A percentile compares a stretch with the other conserved stretches of the same genome.
phyloP scores from a whole-genome alignment of 2,329 filamentous ascomycete genomes.

The Talaromyces sp. region DNA sequence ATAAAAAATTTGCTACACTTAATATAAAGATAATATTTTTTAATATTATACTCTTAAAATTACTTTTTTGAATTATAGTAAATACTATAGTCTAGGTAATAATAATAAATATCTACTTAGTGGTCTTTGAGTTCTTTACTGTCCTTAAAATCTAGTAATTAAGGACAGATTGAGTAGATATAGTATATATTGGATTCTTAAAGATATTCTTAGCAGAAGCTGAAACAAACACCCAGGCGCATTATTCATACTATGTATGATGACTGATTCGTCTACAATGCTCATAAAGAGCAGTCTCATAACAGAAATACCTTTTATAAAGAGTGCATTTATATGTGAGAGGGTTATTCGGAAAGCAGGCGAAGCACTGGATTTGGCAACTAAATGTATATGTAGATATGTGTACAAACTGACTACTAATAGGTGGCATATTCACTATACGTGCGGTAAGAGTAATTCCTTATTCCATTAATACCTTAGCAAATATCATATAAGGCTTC shows the following conservation, averaged over 20 bases:
- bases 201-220: neutral
- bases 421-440: too few species aligned
- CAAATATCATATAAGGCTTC: too few species aligned
- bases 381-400: too few species aligned
- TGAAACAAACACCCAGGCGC: neutral
- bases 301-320: conserved; percentile 10
- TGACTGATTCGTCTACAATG: conserved; percentile 11
- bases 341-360: too few species aligned
- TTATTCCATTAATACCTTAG: too few species aligned
- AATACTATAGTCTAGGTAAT: neutral
- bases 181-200: neutral
- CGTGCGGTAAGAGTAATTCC: too few species aligned
- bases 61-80: neutral
- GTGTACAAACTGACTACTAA: too few species aligned
- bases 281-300: conserved; percentile 6
- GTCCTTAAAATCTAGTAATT: neutral
- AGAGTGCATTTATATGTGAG: conserved; percentile 12
- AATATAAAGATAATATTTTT: neutral
- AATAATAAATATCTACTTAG: neutral
- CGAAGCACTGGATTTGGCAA: too few species aligned
- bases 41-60: neutral
- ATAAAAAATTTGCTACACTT: neutral
- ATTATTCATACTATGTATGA: conserved; percentile 9
- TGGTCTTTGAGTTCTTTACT: neutral
- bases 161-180: neutral